phyloP scores from a whole-genome alignment of 2,329 filamentous ascomycete genomes.

The Huntiella abstrusa region DNA sequence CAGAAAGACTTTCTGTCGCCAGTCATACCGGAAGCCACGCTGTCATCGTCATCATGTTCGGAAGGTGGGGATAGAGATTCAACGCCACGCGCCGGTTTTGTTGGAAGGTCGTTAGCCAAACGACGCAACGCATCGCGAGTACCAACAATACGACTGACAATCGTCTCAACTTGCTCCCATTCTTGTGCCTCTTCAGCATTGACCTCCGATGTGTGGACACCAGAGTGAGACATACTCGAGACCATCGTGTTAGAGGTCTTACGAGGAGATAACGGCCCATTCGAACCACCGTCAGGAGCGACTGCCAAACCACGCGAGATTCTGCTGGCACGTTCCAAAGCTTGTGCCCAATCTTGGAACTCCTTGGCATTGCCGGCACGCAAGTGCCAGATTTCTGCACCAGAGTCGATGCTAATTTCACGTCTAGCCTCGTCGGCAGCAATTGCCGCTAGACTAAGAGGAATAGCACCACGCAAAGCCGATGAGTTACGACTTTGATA shows the following conservation, averaged over 20 bases:
- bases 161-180: slow-evolving; percentile 69
- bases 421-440: slow-evolving; percentile 72
- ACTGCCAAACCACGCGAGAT: slow-evolving; percentile 36
- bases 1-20: slow-evolving; percentile 48
- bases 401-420: slow-evolving; percentile 92
- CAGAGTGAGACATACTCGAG: slow-evolving; percentile 12
- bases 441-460: slow-evolving; percentile 75
- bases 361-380: slow-evolving; percentile 66
- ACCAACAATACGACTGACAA: slow-evolving; percentile 73
- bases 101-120: slow-evolving; percentile 68
- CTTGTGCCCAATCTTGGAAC: slow-evolving; percentile 72
- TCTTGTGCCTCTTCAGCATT: slow-evolving; percentile 50
- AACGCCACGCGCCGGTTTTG: slow-evolving; percentile 27
- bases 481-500: slow-evolving; percentile 91
- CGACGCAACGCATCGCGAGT: slow-evolving; percentile 76
- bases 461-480: slow-evolving; percentile 77
- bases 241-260: slow-evolving; percentile 6
- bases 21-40: slow-evolving; percentile 2
- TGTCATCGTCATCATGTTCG: slow-evolving; percentile 26
- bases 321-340: slow-evolving; percentile 65
- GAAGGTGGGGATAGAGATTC: slow-evolving; percentile 18
- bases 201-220: slow-evolving; percentile 15
- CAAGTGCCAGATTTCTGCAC: slow-evolving; percentile 92
- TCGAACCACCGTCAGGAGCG: slow-evolving; percentile 10
- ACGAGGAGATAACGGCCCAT: slow-evolving; percentile 12